These are phyloP conservation scores for Cystobasidium tubakii DNA, from an alignment of 768 basidiomycete species.

Conservation along the genomic window DNA sequence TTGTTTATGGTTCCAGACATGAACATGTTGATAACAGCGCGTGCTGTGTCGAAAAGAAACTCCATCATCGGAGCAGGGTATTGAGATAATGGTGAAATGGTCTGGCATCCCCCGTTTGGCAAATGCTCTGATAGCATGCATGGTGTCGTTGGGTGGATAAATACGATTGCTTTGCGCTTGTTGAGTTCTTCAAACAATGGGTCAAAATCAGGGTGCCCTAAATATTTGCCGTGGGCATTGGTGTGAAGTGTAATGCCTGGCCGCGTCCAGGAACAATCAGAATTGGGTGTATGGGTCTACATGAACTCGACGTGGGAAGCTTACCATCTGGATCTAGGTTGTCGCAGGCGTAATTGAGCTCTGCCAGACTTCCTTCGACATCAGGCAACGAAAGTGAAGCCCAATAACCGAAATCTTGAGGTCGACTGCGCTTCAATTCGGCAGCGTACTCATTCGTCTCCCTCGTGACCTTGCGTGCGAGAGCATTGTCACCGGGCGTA, in stretches of 20 bases:
- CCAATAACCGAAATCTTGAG: constrained; percentile 8
- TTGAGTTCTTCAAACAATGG: constrained; percentile 14
- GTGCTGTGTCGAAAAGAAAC: constrained; percentile 17
- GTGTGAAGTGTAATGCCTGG: constrained; percentile 7
- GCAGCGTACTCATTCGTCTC: constrained; percentile 7
- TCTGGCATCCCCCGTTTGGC: not conserved
- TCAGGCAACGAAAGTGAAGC: constrained; percentile 13
- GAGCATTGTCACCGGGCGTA: not conserved
- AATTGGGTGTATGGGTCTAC: too few relatives aligned
- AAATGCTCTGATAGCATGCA: not conserved
- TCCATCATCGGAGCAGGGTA: constrained; percentile 28
- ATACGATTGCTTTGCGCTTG: constrained; percentile 21
- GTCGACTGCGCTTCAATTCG: not conserved
- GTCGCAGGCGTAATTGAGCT: constrained; percentile 2
- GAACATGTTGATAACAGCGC: constrained; percentile 24
- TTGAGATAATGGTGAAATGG: constrained; percentile 7
- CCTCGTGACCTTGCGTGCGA: not conserved
- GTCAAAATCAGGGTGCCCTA: constrained; percentile 7
- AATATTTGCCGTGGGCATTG: constrained; percentile 16
- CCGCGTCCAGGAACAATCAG: too few relatives aligned
- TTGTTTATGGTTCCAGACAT: not conserved
- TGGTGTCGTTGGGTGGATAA: constrained; percentile 15
- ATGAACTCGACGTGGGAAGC: too few relatives aligned
- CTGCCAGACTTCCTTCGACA: constrained; percentile 11
- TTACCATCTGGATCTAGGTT: constrained; percentile 22